Evolutionary conservation across 2,329 filamentous ascomycete species (phyloP), one percentile per base, ranked within the genome.

Genomic region (Fusarium tupiense): DNA sequence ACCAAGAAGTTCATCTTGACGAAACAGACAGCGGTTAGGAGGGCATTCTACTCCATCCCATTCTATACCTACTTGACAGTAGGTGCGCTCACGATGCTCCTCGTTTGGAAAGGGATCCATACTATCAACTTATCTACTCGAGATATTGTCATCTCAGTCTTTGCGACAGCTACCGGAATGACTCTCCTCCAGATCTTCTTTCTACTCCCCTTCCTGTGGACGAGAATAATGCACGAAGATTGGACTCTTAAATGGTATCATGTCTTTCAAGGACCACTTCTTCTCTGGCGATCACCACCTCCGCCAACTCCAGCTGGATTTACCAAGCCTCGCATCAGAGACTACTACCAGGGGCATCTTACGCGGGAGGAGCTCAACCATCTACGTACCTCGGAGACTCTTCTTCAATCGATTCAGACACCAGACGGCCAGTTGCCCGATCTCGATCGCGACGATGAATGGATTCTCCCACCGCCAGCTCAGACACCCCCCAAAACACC

Each of bases 131-230:
- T 81, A 2, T 78, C 79, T 2, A 63, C 59, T 12, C 63, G 26
- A n/a, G 72, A 76, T 20, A 69, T 80, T 1, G 37, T 83, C 53
- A 75, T 80, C n/a, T 61, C 84, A 52, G 84, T 87, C 44, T 81
- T 89, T 53, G 82, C 82, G 43, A 83, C 85, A 20, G 84, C 86
- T 37, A 79, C 77, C 4, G 86, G 81, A 35, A 83, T 85, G 8
- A 81, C 82, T 2, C 57, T 84, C 7, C 73, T 89, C 16, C 80
- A 86, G 35, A 78, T 78, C 54, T 65, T 85, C 50, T 89, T 90
- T 75, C 81, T 90, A 67, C 81, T 90, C 11, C 88, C 88, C 4
- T 90, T 84, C 69, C 80, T 89, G 35, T 85, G 88, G 79, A 83
- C 85, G 38, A 83, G 85, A 33, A 84, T 89, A 24, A 80, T 88